Evolutionary conservation across 495 filamentous ascomycete species (phyloP).

Genomic region (Tetracladium setigerum): DNA sequence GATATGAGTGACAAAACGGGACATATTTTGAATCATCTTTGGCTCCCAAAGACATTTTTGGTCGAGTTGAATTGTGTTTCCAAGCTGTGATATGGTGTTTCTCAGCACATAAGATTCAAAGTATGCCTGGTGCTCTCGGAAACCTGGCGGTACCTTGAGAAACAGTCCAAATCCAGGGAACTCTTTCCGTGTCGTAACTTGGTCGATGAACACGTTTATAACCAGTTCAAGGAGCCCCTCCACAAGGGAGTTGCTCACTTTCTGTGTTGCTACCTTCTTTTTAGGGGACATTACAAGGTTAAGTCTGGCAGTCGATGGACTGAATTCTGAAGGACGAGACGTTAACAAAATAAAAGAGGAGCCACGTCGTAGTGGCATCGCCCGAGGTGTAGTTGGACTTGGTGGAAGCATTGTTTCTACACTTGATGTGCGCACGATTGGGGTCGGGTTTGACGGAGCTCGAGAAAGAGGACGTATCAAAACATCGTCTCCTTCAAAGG

Average conservation of each 20-base stretch:
- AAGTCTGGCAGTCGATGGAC: conserved; percentile 52
- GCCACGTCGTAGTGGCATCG: conserved; percentile 56
- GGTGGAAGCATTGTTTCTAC: conserved; percentile 43
- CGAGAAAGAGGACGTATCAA: conserved; percentile 67
- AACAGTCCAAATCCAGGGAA: conserved; percentile 85
- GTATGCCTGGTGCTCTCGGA: conserved; percentile 86
- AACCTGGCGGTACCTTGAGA: conserved; percentile 84
- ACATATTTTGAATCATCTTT: conserved; percentile 76
- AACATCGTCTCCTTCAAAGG: conserved; percentile 79
- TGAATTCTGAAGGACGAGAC: conserved; percentile 49
- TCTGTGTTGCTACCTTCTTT: conserved; percentile 40
- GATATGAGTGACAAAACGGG: conserved; percentile 69
- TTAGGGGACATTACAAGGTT: conserved; percentile 52
- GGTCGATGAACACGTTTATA: conserved; percentile 71
- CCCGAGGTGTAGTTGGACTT: conserved; percentile 32
- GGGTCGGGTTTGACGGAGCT: conserved; percentile 34
- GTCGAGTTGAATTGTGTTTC: conserved; percentile 59
- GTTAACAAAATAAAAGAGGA: conserved; percentile 89
- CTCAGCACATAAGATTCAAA: conserved; percentile 87
- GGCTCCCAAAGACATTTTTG: conserved; percentile 71
- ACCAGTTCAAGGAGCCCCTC: conserved; percentile 69
- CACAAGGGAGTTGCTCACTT: conserved; percentile 59
- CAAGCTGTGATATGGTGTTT: conserved; percentile 63
- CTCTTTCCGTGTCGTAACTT: conserved; percentile 75
- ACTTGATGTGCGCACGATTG: conserved; percentile 65